Base-by-base conservation (phyloP, 345 rosid species). In the Brassica carinata region DNA sequence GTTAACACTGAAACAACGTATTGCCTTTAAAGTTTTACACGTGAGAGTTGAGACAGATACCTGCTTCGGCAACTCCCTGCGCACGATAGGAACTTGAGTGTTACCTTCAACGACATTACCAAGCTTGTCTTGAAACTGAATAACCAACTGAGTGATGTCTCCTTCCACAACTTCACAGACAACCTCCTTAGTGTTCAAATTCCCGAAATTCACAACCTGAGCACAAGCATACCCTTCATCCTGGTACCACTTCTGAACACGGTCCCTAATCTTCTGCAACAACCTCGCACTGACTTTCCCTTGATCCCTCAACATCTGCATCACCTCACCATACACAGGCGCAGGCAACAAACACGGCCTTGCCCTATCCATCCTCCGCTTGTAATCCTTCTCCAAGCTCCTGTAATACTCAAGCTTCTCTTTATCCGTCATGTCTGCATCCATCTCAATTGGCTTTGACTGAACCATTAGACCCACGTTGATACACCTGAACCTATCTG, bases 121-220 rank as follows among this genome's bases (percentile, higher is more conserved):
- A 69, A 95, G 90, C 89, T 95, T 95, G 84, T 95, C 99, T 78
- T 86, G 96, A 83, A 87, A 95, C 85, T 93, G 98, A 30, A 95
- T 85, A 30, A 83, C 82, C 58, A 93, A 67, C 89, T 92, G 97
- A 7, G 99, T 93, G 15, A 95, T 84, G 77, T 95, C 99, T 64
- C 99, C 98, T 90, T 95, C 99, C 75, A 93, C 97, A 72, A 93
- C 97, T 87, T 96, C 98, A 85, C 99, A 96, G 53, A 96, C 99
- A 59, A 96, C 97, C 84, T 94, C 99, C 70, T 86, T 90, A 0
- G 98, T 92, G 75, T 94, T 92, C 90, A 94, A 85, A 76, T 96
- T 96, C 74, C 99, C 97, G 53, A 94, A 96, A 81, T 96, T 96
- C 68, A 96, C 98, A 61, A 94, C 98, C 72, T 96, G 96, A 3